Base-by-base conservation (phyloP, 495 filamentous ascomycete species). In the Penicillium chermesinum region DNA sequence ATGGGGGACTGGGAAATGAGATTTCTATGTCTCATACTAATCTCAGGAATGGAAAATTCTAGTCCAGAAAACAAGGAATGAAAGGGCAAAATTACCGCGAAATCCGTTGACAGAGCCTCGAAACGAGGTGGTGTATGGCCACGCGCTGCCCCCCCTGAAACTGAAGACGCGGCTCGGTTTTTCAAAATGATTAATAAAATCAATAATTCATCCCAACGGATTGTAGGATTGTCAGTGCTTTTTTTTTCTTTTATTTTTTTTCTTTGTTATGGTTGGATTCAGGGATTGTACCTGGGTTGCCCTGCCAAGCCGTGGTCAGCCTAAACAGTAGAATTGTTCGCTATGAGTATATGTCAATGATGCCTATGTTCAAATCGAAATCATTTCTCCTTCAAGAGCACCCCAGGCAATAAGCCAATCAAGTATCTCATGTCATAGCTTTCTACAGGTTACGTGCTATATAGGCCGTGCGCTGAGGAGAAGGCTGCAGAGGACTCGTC, bases 31-130 rank as follows among this genome's bases (percentile, higher is more conserved):
- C 35, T 37, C 35, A 37, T 7, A n/a, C 35, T 14, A 37, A 37
- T 37, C 5, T 30, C 10, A n/a, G n/a, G n/a, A n/a, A 46, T 46
- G 35, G 25, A 30, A 46, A 38, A 38, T 46, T 37, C 25, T 30
- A 10, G 10, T 30, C 5, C 5, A 30, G 25, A 10, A 10, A 30
- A 30, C 4, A 30, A 30, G n/a, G n/a, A n/a, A n/a, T n/a, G 25
- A 30, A 30, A 30, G 25, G 25, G 25, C 25, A 10, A 30, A 30
- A 30, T 30, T 30, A 30, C 25, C 25, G 25, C 10, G 25, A 30
- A 30, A 30, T 30, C 25, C 25, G 25, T 10, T 30, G 10, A 30
- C 25, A 30, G 25, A 30, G 25, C 25, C 25, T 10, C 25, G 25
- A 30, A 30, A 10, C 25, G 25, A 10, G 25, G 10, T 30, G 10